phyloP scores from a whole-genome alignment of 108 stramenopile species.

The Seminavis robusta region DNA sequence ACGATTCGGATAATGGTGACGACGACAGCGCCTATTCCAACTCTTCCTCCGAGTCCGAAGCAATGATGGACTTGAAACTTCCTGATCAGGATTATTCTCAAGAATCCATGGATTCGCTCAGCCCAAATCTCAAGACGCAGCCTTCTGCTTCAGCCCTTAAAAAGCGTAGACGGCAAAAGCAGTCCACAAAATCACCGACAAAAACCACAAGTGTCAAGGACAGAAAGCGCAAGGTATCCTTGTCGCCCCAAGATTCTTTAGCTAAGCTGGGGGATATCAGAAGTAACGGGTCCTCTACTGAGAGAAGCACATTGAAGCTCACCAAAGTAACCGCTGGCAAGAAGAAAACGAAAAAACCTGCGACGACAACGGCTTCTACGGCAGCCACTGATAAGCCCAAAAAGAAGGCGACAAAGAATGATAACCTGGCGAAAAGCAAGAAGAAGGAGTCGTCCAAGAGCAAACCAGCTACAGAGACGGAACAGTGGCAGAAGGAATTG shows the following conservation, averaged over 20 bases:
- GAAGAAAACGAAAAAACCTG: neutral
- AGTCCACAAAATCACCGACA: no score
- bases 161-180: no score
- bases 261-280: neutral
- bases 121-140: no score
- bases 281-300: neutral
- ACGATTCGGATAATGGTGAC: no score
- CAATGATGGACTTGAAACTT: no score
- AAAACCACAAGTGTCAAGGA: no score
- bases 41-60: no score
- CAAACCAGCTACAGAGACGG: neutral
- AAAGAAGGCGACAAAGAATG: neutral
- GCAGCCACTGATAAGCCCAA: neutral
- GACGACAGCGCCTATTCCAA: no score
- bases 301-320: neutral
- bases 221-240: constrained; percentile 27
- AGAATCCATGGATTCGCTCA: no score
- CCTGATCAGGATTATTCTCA: no score
- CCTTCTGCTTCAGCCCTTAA: no score
- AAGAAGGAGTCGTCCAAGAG: neutral
- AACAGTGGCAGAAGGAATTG: neutral
- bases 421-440: neutral
- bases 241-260: constrained; percentile 18
- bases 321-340: neutral
- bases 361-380: neutral